phyloP scores from a whole-genome alignment of 2,329 filamentous ascomycete genomes.

The Botrytis fragariae region DNA sequence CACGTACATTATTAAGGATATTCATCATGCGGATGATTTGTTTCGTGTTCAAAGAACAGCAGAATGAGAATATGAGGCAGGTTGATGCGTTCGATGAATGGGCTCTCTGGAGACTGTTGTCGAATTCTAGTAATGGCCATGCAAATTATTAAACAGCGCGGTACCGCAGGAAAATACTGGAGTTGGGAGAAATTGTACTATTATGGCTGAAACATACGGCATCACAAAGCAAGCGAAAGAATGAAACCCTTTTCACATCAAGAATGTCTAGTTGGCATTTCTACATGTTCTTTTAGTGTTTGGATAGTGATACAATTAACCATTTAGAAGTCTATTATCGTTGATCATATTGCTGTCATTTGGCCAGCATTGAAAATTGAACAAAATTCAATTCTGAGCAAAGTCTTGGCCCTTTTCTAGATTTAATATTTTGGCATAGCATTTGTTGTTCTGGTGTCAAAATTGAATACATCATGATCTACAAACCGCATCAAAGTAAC shows the following conservation, averaged over 20 bases:
- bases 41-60: background rate
- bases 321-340: background rate
- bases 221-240: background rate
- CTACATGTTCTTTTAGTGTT: background rate
- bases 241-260: background rate
- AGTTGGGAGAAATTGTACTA: conserved; percentile 12
- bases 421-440: background rate
- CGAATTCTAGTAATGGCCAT: background rate
- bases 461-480: background rate
- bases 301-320: background rate
- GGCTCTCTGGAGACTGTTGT: background rate
- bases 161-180: background rate
- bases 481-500: background rate
- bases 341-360: background rate
- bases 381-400: background rate
- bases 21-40: background rate
- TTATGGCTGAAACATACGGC: background rate
- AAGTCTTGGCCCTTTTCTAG: background rate
- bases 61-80: background rate
- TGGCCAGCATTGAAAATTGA: background rate
- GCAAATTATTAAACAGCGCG: background rate
- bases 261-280: background rate
- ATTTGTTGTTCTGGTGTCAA: background rate
- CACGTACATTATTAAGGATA: background rate
- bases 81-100: background rate